Base-by-base conservation (phyloP, 441 rosid species). In the Raphanus hybrid region DNA sequence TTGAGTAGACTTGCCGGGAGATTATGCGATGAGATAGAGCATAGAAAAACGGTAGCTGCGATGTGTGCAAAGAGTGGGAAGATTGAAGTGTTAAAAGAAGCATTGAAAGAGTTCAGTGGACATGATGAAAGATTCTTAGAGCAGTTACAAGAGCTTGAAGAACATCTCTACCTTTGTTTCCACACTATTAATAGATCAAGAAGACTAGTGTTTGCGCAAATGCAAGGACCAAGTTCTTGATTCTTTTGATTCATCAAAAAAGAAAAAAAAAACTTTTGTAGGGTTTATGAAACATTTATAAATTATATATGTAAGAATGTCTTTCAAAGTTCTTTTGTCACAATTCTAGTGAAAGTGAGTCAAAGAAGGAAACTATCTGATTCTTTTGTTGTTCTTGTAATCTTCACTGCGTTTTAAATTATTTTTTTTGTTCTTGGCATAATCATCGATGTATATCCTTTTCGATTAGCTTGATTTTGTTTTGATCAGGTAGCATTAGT, bases 131-230 rank as follows among this genome's bases (percentile, higher is more conserved):
- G 82, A 64, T 91, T 89, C 77, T 62, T 80, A 80, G 89, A 90
- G 74, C 93, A 87, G 80, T 45, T 89, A 16, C 84, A 85, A 74
- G 98, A 94, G 83, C 93, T 92, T 14, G 97, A 94, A 73, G 84
- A 84, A 64, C 90, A 88, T 67, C 79, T 89, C 32, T 87, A 73
- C 76, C 71, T 92, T 71, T 90, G 92, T 81, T 89, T 89, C 70
- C 91, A 88, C 79, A 91, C 90, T 15, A 88, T 94, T 14, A 89
- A 92, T 75, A 86, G 88, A 82, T 88, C 88, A 52, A 94, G 94
- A 81, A 84, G 87, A 85, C 84, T 84, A 45, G 84, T 90, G 57
- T 70, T 87, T 41, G 85, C 82, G 32, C 89, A 87, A 79, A 85
- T 85, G 58, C 75, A 64, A n/a, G 52, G 79, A 57, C 57, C 48